Percentiles rank a stretch among this genome's conserved stretches.
These are phyloP conservation scores for Cercospora beticola DNA, from an alignment of 2,329 filamentous ascomycete species.

Conservation along the genomic window DNA sequence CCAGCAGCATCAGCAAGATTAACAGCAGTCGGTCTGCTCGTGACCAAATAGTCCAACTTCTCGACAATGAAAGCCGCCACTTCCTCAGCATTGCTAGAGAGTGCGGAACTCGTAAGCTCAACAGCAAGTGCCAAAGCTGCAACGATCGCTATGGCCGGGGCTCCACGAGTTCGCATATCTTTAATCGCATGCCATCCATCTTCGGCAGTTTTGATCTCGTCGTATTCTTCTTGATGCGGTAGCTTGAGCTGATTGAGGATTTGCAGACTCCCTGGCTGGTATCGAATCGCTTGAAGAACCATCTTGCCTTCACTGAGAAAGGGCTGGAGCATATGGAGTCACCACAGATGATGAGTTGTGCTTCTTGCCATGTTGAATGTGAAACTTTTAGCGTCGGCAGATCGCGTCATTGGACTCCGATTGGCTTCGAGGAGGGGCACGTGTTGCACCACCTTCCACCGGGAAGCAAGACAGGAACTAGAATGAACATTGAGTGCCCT, in stretches of 20 bases:
- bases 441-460: not conserved
- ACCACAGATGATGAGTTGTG: not conserved
- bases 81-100: conserved; percentile 57
- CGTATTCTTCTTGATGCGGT: conserved; percentile 77
- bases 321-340: not conserved
- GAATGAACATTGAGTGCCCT: no score
- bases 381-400: conserved; percentile 14
- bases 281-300: conserved; percentile 75
- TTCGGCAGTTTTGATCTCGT: conserved; percentile 66
- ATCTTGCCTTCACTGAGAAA: conserved; percentile 34
- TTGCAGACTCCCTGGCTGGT: conserved; percentile 67
- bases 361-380: conserved; percentile 4
- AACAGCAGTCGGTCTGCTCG: conserved; percentile 88
- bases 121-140: conserved; percentile 85
- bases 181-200: conserved; percentile 82
- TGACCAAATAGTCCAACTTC: conserved; percentile 81
- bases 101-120: conserved; percentile 64
- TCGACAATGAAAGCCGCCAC: conserved; percentile 67
- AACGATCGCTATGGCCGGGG: conserved; percentile 97
- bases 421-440: conserved; percentile 3
- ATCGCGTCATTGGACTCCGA: conserved; percentile 12
- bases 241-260: conserved; percentile 83
- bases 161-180: conserved; percentile 75
- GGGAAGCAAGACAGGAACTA: no score
- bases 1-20: conserved; percentile 87